Evolutionary conservation across 192 early-diverging fungal species (phyloP), one percentile per base, ranked within the genome.

Genomic region (Linnemannia schmuckeri): DNA sequence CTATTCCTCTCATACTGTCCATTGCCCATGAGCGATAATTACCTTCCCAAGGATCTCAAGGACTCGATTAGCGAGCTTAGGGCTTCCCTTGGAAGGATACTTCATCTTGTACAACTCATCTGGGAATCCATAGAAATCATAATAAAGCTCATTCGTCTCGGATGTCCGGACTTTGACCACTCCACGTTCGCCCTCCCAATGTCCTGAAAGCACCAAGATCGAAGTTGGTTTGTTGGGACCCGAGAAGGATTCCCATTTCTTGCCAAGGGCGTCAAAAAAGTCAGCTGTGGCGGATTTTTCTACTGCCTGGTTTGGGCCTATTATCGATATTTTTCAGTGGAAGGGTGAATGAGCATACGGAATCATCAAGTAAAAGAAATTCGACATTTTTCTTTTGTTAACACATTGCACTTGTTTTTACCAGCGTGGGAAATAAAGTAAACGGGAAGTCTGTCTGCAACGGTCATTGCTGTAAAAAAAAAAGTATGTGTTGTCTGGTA

Each of bases 101-200:
- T 88, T 82, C 72, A 93, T 83, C 61, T 90, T 82, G 82, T 94
- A 95, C 69, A 92, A 88, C 52, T 76, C 86, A 7, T 90, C 74
- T 0, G 93, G 93, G 68, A 95, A 95, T n/a, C 87, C 87, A 70
- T 93, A 92, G 77, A 93, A 95, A 66, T 95, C 94, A 72, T 95
- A 94, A 22, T 94, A 94, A 6, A 95, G 87, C 35, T 86, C 76
- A 33, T 90, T 90, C 49, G 82, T 76, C 44, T 87, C 85, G 1
- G 91, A 89, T n/a, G 90, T 83, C 52, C 91, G 17, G 91, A 84
- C 9, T 75, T 87, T 33, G 74, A 81, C 72, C 55, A 85, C 74
- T 44, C 72, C 79, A 3, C 80, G 49, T 4, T 72, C 81, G 22
- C 90, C 92, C 70, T 95, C 91, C 93, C 94, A 95, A 78, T 95